Evolutionary conservation across 305 asterid species (phyloP).

Genomic region (Salvia sclarea): DNA sequence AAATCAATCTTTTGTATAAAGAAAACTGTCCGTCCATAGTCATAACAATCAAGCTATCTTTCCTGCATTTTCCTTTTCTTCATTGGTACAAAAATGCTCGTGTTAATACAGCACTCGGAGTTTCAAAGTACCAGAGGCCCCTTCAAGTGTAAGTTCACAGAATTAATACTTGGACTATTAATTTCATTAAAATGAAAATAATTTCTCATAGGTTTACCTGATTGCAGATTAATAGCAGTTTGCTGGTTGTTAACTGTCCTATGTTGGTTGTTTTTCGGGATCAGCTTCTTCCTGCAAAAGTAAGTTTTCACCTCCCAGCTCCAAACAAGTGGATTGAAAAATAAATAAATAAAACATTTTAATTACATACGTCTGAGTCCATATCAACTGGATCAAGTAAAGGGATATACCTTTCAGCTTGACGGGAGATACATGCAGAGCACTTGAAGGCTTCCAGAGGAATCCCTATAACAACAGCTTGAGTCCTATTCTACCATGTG

Average conservation of each 20-base stretch:
- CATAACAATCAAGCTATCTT: background rate
- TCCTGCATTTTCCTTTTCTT: constrained; percentile 12
- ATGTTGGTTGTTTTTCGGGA: constrained; percentile 79
- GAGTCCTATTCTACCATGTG: constrained; percentile 82
- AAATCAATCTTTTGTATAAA: constrained; percentile 18
- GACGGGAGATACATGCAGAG: constrained; percentile 76
- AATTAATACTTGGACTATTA: background rate
- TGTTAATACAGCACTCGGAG: constrained; percentile 49
- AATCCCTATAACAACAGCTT: constrained; percentile 86
- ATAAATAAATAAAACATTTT: no score
- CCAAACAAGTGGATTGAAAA: no score
- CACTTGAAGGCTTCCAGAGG: constrained; percentile 64
- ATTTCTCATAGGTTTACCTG: constrained; percentile 27
- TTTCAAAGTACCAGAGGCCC: constrained; percentile 45
- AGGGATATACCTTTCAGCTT: constrained; percentile 48
- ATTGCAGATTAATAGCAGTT: constrained; percentile 55
- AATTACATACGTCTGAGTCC: background rate
- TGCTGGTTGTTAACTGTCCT: constrained; percentile 69
- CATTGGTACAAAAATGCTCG: constrained; percentile 26
- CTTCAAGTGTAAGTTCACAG: constrained; percentile 51
- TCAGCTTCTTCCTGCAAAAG: constrained; percentile 65
- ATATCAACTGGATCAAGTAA: constrained; percentile 2
- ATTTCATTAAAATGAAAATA: constrained; percentile 17
- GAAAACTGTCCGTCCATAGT: background rate
- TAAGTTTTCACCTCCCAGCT: constrained; percentile 36